Evolutionary conservation across 2,329 filamentous ascomycete genomes (phyloP), one percentile per base, ranked within the genome.

Genomic region (Colletotrichum coccodes): DNA sequence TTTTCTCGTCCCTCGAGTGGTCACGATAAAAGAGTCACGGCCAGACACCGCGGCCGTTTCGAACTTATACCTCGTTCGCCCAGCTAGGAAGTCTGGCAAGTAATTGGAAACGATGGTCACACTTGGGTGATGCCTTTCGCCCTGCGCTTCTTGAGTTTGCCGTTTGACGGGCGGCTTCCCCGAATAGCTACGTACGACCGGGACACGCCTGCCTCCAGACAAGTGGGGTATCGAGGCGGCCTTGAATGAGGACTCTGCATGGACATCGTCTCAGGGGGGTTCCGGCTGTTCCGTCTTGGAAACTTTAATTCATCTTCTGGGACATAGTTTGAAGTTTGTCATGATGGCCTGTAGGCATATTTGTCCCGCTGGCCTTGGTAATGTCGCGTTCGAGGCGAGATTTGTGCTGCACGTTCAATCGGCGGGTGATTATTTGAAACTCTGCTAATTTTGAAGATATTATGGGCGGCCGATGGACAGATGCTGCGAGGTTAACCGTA

Each of bases 281-380:
- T 28, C 47, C 60, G 61, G 26, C 26, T n/a, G 34, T 60, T 26
- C 38, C 60, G 46, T 30, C 14, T 38, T 32, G 46, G 53, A 50
- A 65, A 65, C 47, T 40, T 34, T 59, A 60, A 36, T 62, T n/a
- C 6, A 14, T 30, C 47, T 32, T 53, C 16, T 32, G 34, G 34
- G 32, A 46, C n/a, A 23, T 21, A 6, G 14, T 46, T 7, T 34
- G 40, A 23, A 21, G 16, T 54, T 0, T 34, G 28, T 46, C 21
- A 46, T 23, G 16, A 23, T 47, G 12, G 12, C 28, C 7, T 21
- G 34, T 18, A 18, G 16, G 11, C n/a, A 14, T 14, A 21, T 1
- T 28, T 18, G 18, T 40, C 23, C 21, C 12, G 14, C 11, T 16
- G 21, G 14, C 14, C 2, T n/a, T 54, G 16, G 52, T n/a, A 36